Evolutionary conservation across 1,284 basidiomycete species (phyloP).

Genomic region (Leccinum subspadiceum): DNA sequence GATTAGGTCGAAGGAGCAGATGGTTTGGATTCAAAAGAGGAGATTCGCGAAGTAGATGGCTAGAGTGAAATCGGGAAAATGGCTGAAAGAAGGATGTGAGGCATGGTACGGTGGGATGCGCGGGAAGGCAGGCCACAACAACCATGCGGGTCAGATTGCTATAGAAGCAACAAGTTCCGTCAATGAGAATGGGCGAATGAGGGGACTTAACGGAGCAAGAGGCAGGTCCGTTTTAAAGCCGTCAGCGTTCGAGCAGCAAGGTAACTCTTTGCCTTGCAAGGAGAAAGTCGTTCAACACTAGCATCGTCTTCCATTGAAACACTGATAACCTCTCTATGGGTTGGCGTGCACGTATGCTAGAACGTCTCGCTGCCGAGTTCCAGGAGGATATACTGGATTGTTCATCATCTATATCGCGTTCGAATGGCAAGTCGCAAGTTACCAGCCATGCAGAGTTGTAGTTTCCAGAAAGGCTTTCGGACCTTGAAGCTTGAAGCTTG

Average conservation of each 20-base stretch:
- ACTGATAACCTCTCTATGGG: too few relatives aligned
- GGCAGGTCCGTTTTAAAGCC: background rate
- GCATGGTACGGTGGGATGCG: background rate
- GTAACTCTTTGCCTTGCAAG: too few relatives aligned
- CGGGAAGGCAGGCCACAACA: background rate
- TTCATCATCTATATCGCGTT: background rate
- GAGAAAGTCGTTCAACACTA: too few relatives aligned
- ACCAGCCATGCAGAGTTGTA: background rate
- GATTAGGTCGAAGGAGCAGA: background rate
- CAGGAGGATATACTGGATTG: background rate
- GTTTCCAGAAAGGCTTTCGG: background rate
- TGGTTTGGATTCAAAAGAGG: background rate
- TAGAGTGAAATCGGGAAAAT: background rate
- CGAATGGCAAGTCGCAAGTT: background rate
- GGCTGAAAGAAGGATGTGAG: background rate
- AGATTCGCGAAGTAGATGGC: background rate
- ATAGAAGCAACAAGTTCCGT: background rate
- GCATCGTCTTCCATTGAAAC: too few relatives aligned
- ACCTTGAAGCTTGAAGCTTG: background rate
- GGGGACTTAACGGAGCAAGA: background rate
- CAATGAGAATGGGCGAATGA: background rate
- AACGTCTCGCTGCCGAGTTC: background rate
- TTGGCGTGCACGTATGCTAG: background rate
- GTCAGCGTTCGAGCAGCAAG: background rate
- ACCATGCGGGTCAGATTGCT: background rate